Percentiles rank a stretch among this genome's conserved stretches.
Conservation (phyloP, 78 protist genomes). For the Dictyostelium firmibasis region DNA sequence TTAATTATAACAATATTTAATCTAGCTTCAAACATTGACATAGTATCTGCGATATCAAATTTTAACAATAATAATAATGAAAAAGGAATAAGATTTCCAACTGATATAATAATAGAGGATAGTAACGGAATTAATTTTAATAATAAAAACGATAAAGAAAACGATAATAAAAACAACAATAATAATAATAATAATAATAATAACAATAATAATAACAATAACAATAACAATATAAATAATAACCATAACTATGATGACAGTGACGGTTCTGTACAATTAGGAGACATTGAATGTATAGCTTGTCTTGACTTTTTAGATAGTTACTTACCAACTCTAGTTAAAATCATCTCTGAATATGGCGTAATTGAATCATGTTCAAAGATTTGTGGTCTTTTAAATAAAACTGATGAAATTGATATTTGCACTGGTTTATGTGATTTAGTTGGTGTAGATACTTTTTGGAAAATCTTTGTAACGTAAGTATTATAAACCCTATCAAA, state of each 20-base stretch:
- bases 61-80: not conserved
- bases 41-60: not conserved
- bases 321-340: slow-evolving; percentile 22
- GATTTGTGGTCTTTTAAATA: slow-evolving; percentile 18
- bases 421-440: slow-evolving; percentile 17
- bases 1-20: not conserved
- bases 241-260: not conserved
- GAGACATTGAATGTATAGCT: not conserved
- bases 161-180: too few species aligned
- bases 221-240: not conserved
- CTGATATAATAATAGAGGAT: not conserved
- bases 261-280: not conserved
- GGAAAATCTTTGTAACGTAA: slow-evolving; percentile 49
- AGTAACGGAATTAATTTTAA: not conserved
- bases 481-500: too few species aligned
- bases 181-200: not conserved
- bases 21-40: not conserved
- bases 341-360: slow-evolving; percentile 50
- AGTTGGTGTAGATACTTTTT: slow-evolving; percentile 51
- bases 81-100: not conserved
- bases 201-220: not conserved
- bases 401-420: not conserved
- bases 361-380: slow-evolving; percentile 43
- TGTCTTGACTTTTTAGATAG: slow-evolving; percentile 37
- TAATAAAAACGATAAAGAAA: not conserved